Percentiles rank a stretch among this genome's conserved stretches.
phyloP scores from a whole-genome alignment of 2,329 filamentous ascomycete genomes.

The Paramyrothecium roridum region DNA sequence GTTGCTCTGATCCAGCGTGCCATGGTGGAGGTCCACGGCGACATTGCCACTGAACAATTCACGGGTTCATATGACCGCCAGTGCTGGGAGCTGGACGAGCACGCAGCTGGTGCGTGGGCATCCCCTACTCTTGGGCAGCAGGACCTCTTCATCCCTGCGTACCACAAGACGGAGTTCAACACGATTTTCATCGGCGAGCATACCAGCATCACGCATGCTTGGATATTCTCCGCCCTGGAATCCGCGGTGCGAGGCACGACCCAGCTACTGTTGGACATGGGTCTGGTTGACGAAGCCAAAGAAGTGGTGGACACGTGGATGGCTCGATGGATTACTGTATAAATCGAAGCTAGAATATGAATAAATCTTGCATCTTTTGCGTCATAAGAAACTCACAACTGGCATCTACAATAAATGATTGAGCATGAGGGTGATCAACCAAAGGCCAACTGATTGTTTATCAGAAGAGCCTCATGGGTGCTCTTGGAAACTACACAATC shows the following conservation, averaged over 20 bases:
- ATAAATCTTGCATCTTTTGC: too few relatives aligned
- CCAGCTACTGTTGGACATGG: slow-evolving; percentile 51
- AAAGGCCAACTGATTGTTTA: too few relatives aligned
- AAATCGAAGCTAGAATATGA: neutral
- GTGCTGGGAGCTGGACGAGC: slow-evolving; percentile 56
- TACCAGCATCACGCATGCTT: slow-evolving; percentile 55
- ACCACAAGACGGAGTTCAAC: slow-evolving; percentile 56
- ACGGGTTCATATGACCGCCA: slow-evolving; percentile 56
- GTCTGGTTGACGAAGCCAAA: slow-evolving; percentile 60
- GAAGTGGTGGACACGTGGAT: slow-evolving; percentile 54
- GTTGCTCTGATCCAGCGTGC: slow-evolving; percentile 13
- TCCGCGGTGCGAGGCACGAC: slow-evolving; percentile 52
- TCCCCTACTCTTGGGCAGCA: slow-evolving; percentile 51
- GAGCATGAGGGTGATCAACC: too few relatives aligned
- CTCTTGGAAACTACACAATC: too few relatives aligned
- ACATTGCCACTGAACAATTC: slow-evolving; percentile 49
- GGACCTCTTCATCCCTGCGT: slow-evolving; percentile 56
- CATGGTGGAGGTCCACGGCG: slow-evolving; percentile 14
- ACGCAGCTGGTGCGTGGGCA: slow-evolving; percentile 55
- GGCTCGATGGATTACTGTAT: slow-evolving; percentile 47
- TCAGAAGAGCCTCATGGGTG: too few relatives aligned
- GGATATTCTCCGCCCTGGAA: slow-evolving; percentile 49
- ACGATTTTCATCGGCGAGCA: slow-evolving; percentile 27
- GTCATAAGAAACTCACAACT: too few relatives aligned
- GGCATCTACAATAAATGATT: too few relatives aligned